A percentile compares a stretch with the other conserved stretches of the same genome.
These are phyloP conservation scores for Penicillium sp. DNA, from an alignment of 2,329 filamentous ascomycete species.

Conservation along the genomic window DNA sequence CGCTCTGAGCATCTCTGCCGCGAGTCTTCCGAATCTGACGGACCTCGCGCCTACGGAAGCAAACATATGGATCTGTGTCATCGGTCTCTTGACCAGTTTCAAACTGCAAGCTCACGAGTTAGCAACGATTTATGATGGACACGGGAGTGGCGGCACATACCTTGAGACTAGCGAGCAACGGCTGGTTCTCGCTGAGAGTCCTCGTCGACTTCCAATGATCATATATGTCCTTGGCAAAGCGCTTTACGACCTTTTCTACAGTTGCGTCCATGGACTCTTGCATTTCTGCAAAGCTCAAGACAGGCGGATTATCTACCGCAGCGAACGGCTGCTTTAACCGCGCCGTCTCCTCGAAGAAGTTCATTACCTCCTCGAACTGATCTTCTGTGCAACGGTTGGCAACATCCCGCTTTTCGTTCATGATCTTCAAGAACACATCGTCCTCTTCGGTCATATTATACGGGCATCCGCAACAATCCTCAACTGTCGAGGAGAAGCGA, in stretches of 20 bases:
- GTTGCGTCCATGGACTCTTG: conserved; percentile 68
- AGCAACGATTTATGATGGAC: conserved; percentile 18
- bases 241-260: conserved; percentile 59
- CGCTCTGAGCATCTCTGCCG: conserved; percentile 89
- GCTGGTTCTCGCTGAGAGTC: conserved; percentile 68
- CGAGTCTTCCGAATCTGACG: conserved; percentile 94
- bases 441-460: conserved; percentile 97
- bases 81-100: conserved; percentile 94
- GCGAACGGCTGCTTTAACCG: conserved; percentile 85
- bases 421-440: conserved; percentile 78
- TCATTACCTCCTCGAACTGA: conserved; percentile 92
- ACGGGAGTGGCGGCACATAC: conserved; percentile 34
- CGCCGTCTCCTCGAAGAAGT: conserved; percentile 89
- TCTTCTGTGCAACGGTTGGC: conserved; percentile 77
- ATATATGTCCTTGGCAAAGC: conserved; percentile 78
- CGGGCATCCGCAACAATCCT: conserved; percentile 86
- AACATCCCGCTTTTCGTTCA: conserved; percentile 76
- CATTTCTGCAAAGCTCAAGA: conserved; percentile 75
- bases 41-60: conserved; percentile 93
- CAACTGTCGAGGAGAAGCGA: conserved; percentile 95
- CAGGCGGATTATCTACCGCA: conserved; percentile 83
- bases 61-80: conserved; percentile 96
- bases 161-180: conserved; percentile 80
- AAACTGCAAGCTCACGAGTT: conserved; percentile 55
- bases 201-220: conserved; percentile 84